phyloP scores from a whole-genome alignment of 257 asterid species.

The Sherardia arvensis region DNA sequence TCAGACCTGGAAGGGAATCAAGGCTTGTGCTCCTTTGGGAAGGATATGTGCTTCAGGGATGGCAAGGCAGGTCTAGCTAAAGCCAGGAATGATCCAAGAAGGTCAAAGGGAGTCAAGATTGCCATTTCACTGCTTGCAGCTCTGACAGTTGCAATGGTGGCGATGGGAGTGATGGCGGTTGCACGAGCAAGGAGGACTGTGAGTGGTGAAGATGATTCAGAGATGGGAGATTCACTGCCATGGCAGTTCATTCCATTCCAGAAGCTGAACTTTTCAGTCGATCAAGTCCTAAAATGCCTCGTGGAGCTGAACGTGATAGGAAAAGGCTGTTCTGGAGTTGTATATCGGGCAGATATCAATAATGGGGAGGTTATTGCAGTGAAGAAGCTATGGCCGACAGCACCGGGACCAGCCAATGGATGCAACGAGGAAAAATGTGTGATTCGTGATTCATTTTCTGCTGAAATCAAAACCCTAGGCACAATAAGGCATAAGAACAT shows the following conservation, averaged over 20 bases:
- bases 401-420: conserved; percentile 16
- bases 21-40: conserved; percentile 25
- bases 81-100: conserved; percentile 16
- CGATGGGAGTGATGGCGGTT: conserved; percentile 29
- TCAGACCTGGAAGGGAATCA: conserved; percentile 31
- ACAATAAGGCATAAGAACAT: conserved; percentile 44
- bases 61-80: background rate
- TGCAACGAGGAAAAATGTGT: conserved; percentile 22
- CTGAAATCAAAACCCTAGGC: conserved; percentile 35
- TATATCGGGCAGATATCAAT: conserved; percentile 31
- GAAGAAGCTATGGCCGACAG: conserved; percentile 38
- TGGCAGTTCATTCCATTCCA: conserved; percentile 48
- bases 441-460: conserved; percentile 35
- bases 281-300: conserved; percentile 32
- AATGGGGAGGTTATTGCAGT: conserved; percentile 36
- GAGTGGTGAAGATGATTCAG: conserved; percentile 32
- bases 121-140: conserved; percentile 32
- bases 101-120: conserved; percentile 25
- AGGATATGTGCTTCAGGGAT: conserved; percentile 23
- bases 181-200: conserved; percentile 27
- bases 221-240: conserved; percentile 37
- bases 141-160: conserved; percentile 33
- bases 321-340: conserved; percentile 42
- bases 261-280: conserved; percentile 32
- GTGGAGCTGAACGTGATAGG: conserved; percentile 41